Evolutionary conservation across 1,284 basidiomycete species (phyloP), one percentile per base, ranked within the genome.

Genomic region (Trichosporon coremiiforme): DNA sequence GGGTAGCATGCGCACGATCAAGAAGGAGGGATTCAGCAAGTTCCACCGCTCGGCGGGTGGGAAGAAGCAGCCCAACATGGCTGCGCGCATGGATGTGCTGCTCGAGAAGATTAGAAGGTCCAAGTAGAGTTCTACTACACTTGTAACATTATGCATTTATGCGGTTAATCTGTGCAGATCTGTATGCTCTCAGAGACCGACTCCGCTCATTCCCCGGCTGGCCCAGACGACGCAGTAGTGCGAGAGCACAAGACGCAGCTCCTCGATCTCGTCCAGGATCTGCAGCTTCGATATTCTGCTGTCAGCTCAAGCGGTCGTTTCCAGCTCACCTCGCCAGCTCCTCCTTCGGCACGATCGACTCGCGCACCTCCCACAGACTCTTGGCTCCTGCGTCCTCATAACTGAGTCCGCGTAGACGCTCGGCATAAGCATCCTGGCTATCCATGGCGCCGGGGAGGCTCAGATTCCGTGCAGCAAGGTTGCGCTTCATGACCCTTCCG

Each of bases 151-250:
- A 65, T 65, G 64, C 36, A 65, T 45, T 22, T 25, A 25, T 25
- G n/a, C 5, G 3, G 38, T 20, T 38, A 38, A 38, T 13, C 25
- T 25, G 25, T 25, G 25, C 25, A 25, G 25, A 25, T 25, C 25
- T 25, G 25, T 25, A 25, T 25, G 25, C 25, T 25, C 25, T 29
- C 25, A 67, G n/a, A 73, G 13, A 25, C 25, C 68, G 0, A 73
- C 63, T 4, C 64, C 57, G 29, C 64, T 60, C 63, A 73, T 38
- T 5, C 80, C 78, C 69, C 82, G 83, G 38, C 73, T 78, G 0
- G 81, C 91, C 92, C 92, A 95, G 0, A 90, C 90, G 65, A 97
- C 88, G 15, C 90, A 91, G 81, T 97, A 97, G 80, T 97, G 94
- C 4, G 86, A 86, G 38, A 96, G 84, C 1, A 97, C 91, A 2